Evolutionary conservation across 225 moss, liverwort and hornwort genomes (phyloP).

Genomic region (Straminergon stramineum): DNA sequence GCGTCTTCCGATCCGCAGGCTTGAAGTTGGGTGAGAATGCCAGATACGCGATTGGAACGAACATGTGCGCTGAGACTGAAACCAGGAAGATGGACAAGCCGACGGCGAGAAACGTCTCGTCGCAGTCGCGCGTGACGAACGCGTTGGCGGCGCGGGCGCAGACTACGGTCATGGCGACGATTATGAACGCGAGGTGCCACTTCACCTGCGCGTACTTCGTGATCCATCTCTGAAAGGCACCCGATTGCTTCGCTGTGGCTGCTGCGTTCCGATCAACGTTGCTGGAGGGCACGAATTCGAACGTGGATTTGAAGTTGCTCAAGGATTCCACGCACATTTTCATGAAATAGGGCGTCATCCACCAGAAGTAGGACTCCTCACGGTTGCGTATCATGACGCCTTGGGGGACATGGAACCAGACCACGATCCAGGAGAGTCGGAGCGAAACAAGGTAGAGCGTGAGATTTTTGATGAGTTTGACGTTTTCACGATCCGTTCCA

Average conservation of each 20-base stretch:
- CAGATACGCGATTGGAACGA: neutral
- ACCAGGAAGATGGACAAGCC: slow-evolving; percentile 4
- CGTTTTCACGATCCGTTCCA: neutral
- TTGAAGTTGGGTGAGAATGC: neutral
- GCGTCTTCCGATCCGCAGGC: neutral
- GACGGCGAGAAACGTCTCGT: neutral
- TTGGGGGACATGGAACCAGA: neutral
- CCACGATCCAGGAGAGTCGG: neutral
- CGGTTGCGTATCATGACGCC: slow-evolving; percentile 4
- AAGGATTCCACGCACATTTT: slow-evolving; percentile 1
- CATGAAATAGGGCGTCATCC: slow-evolving; percentile 14
- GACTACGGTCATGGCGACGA: neutral
- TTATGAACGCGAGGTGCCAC: neutral
- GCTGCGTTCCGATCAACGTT: slow-evolving; percentile 1
- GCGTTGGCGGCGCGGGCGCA: neutral
- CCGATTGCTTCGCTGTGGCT: neutral
- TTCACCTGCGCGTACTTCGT: neutral
- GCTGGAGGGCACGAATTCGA: slow-evolving; percentile 9
- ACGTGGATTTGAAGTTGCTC: neutral
- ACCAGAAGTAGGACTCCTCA: slow-evolving; percentile 3
- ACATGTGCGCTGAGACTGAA: neutral
- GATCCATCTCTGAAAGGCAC: neutral
- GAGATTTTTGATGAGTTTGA: neutral
- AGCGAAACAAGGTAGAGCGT: neutral
- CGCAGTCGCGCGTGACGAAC: neutral